Base-by-base conservation (phyloP, 345 rosid species). In the Brassica cretica region DNA sequence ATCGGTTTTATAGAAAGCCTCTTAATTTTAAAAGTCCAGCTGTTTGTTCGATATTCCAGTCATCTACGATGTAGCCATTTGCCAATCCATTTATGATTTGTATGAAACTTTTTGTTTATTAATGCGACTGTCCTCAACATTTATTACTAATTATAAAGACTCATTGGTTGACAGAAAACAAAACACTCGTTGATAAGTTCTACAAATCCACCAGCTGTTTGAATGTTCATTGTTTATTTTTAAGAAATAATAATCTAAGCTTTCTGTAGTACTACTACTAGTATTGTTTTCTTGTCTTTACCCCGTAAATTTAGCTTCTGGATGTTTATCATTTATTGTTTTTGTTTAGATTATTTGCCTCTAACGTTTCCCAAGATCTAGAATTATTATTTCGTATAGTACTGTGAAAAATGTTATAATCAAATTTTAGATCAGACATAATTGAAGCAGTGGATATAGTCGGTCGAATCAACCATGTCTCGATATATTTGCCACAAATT, bases 61-160 rank as follows among this genome's bases (percentile, higher is more conserved):
- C 6, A 62, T 69, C 21, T 21, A 62, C 32, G 75, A 70, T 70
- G 80, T 51, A 76, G 27, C 72, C 67, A 71, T 77, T 77, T 51
- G 27, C 72, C 81, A 78, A 72, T 65, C 61, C 49, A 65, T 71
- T 77, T 64, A 55, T 71, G 69, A 60, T 60, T 15, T 46, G 41
- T 19, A 9, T 61, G 67, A 51, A 76, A 53, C 15, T 53, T 65
- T 55, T 56, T 19, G 16, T 7, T 59, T 33, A 59, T 72, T 66
- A 72, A 78, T 78, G 77, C 60, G 32, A 19, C 39, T 72, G 77
- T 72, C 77, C 15, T 44, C 71, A 18, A 44, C 77, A 78, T 59
- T 78, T 46, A 78, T 9, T 44, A 58, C 68, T 72, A 59, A 27
- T 29, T 29, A 37, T 65, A 65, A 65, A 53, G 21, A 55, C 66